Percentiles rank a stretch among this genome's conserved stretches.
Conservation (phyloP, 305 asterid genomes). For the Solanum hybrid region DNA sequence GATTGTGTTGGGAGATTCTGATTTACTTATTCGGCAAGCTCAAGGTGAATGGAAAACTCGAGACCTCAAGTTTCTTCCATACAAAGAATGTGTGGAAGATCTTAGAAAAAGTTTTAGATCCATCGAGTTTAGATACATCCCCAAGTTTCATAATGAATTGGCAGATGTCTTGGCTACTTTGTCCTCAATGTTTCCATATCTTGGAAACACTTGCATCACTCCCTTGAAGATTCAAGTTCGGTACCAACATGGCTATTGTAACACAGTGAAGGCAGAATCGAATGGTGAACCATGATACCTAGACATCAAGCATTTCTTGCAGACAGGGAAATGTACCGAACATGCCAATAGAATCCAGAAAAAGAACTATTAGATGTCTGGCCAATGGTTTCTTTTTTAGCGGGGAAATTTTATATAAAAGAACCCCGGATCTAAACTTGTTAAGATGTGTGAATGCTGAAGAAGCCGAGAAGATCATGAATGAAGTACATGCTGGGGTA, state of each 20-base stretch:
- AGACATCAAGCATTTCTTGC: no score
- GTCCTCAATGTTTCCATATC: not conserved
- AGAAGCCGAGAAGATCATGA: not conserved
- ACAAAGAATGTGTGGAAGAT: not conserved
- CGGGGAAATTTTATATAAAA: not conserved
- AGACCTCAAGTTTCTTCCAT: not conserved
- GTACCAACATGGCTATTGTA: not conserved
- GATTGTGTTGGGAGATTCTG: not conserved
- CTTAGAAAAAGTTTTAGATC: not conserved
- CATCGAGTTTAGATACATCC: no score
- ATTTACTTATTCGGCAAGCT: not conserved
- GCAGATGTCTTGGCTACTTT: not conserved
- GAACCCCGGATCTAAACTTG: accelerated
- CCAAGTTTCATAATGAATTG: not conserved
- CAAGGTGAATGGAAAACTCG: not conserved
- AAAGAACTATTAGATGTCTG: no score
- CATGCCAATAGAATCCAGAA: not conserved
- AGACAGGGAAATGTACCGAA: accelerated
- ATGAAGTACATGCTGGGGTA: not conserved
- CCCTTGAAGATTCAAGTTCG: not conserved
- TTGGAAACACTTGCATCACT: not conserved
- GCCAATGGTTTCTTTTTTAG: not conserved
- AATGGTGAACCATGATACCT: not conserved
- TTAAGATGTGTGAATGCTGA: not conserved
- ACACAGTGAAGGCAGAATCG: not conserved